Percentiles rank a stretch among this genome's conserved stretches.
These are phyloP conservation scores for Penicillium capsulatum DNA, from an alignment of 2,329 filamentous ascomycete genomes.

Conservation along the genomic window DNA sequence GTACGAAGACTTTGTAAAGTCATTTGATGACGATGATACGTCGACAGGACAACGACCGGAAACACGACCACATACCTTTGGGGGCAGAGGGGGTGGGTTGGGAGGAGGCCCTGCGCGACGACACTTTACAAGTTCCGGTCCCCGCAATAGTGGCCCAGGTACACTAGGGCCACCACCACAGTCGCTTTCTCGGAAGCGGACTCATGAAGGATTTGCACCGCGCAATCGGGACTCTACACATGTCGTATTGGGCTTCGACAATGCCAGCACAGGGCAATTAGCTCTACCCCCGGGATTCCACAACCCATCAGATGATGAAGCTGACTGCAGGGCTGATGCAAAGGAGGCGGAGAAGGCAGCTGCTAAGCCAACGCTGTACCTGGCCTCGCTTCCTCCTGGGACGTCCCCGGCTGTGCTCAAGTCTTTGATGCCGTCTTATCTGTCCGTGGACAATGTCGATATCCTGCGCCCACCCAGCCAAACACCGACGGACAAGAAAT, in stretches of 20 bases:
- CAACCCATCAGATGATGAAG: slow-evolving; percentile 41
- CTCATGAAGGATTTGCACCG: slow-evolving; percentile 40
- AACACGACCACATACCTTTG: slow-evolving; percentile 25
- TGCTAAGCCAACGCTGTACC: slow-evolving; percentile 53
- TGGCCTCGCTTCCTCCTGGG: slow-evolving; percentile 52
- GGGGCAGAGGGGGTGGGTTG: slow-evolving; percentile 33
- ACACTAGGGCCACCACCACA: slow-evolving; percentile 44
- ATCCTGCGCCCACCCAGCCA: slow-evolving; percentile 56
- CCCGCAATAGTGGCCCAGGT: slow-evolving; percentile 49
- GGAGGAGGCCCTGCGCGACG: slow-evolving; percentile 51
- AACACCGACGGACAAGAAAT: slow-evolving; percentile 59
- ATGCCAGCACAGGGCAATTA: slow-evolving; percentile 25
- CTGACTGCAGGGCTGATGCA: slow-evolving; percentile 38
- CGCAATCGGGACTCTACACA: slow-evolving; percentile 39
- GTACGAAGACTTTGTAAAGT: slow-evolving; percentile 83
- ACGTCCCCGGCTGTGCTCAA: slow-evolving; percentile 51
- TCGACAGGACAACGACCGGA: slow-evolving; percentile 18
- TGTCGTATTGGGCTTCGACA: slow-evolving; percentile 42
- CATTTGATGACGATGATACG: slow-evolving; percentile 49
- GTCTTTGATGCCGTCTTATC: slow-evolving; percentile 47
- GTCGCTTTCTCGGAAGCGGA: slow-evolving; percentile 42
- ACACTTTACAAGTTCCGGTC: slow-evolving; percentile 54
- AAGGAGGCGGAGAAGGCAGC: slow-evolving; percentile 46
- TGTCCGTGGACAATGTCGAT: slow-evolving; percentile 69
- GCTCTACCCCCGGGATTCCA: slow-evolving; percentile 41